phyloP scores from a whole-genome alignment of 345 rosid genomes.

The Hirschfeldia incana region DNA sequence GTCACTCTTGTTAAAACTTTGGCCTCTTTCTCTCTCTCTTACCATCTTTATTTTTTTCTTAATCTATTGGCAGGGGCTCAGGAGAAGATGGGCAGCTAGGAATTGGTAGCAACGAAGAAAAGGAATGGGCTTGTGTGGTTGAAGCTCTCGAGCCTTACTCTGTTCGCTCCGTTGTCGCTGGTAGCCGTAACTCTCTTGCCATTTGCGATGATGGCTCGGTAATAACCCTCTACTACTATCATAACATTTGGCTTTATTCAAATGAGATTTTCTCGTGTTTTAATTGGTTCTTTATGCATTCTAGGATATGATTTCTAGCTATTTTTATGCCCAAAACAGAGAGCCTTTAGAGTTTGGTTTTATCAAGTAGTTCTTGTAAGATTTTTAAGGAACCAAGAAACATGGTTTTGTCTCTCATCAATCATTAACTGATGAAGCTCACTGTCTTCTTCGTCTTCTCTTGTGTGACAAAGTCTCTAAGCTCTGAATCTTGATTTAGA shows the following conservation, averaged over 20 bases:
- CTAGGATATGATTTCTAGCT: not conserved
- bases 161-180: conserved; percentile 89
- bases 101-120: conserved; percentile 78
- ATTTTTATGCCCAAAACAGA: not conserved
- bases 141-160: conserved; percentile 68
- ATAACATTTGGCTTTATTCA: not conserved
- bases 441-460: not conserved
- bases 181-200: conserved; percentile 98
- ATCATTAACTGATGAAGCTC: not conserved
- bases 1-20: not conserved
- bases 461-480: not conserved
- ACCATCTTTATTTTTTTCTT: not conserved
- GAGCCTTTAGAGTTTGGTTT: not conserved
- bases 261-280: not conserved
- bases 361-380: not conserved
- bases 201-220: conserved; percentile 95
- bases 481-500: conserved; percentile 11
- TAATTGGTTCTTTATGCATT: conserved; percentile 12
- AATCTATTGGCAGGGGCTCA: conserved; percentile 66
- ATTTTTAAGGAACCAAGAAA: not conserved
- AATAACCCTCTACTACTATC: not conserved
- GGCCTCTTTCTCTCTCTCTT: conserved; percentile 6
- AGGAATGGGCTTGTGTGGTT: conserved; percentile 73
- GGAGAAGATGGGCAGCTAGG: conserved; percentile 99
- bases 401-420: conserved; percentile 3